Evolutionary conservation across 495 filamentous ascomycete species (phyloP), one percentile per base, ranked within the genome.

Genomic region (Aspergillus olivimuriae): DNA sequence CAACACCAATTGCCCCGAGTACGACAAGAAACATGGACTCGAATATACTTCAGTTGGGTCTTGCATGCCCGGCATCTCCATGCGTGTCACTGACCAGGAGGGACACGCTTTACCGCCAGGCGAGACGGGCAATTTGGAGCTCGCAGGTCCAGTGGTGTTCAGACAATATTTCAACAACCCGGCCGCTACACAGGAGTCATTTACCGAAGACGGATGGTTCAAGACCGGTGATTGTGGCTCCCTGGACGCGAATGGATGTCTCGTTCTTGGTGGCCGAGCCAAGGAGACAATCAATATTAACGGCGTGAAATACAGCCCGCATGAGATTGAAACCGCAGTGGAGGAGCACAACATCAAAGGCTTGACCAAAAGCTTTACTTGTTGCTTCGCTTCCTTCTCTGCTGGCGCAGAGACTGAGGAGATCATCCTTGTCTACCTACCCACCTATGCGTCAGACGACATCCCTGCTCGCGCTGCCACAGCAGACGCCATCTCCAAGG

Each of bases 131-230:
- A 49, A 51, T n/a, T 46, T 63, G 0, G 48, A 67, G 16, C 9
- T 70, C 4, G 19, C 32, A 1, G 65, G 66, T 0, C 79, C 82
- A 2, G 84, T 88, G 36, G 68, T 94, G 10, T 94, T 92, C 70
- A 63, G 76, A 35, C 81, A 81, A 12, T 94, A 94, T 55, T 75
- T 79, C 47, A 90, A 90, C 51, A 82, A 86, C 44, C 66, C 73
- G 0, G 68, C 75, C 26, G 75, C 75, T 1, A 89, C 84, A 1
- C 66, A 62, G 4, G 73, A 82, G 15, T 74, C 84, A 0, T 77
- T 90, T 23, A 84, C 80, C 0, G 24, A 44, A 0, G 87, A 92
- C 47, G 86, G 86, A 2, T 95, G 80, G 65, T 92, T 92, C 67
- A 86, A 81, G 52, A 92, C 87, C 1, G 89, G 89, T 0, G 89